Base-by-base conservation (phyloP, 2,329 filamentous ascomycete species). In the Cytospora mali region DNA sequence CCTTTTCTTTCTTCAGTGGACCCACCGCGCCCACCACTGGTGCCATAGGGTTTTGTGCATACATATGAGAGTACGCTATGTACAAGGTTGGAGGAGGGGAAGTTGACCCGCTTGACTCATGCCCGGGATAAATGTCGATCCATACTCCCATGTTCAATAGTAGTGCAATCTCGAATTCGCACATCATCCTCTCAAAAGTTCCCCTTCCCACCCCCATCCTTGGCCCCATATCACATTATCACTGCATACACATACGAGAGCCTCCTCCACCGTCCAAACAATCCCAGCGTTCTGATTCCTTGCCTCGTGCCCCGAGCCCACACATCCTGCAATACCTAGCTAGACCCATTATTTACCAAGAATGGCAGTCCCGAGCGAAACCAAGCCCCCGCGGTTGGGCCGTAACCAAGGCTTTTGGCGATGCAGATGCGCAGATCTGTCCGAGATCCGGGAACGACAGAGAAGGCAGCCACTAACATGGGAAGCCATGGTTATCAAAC, bases 21-120 rank as follows among this genome's bases (percentile, higher is more conserved):
- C 39, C 39, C 39, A 46, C 39, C 21, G 29, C n/a, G n/a, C n/a
- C n/a, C 29, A 31, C 11, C 6, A 21, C 39, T 39, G 42, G 59
- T 56, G 52, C 59, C 59, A 61, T 52, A 46, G 52, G 59, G 53
- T 51, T 46, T 31, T 27, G 33, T n/a, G n/a, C n/a, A n/a, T n/a
- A n/a, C n/a, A n/a, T n/a, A n/a, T n/a, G n/a, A n/a, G n/a, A n/a
- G n/a, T n/a, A n/a, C n/a, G n/a, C n/a, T n/a, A n/a, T n/a, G n/a
- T n/a, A n/a, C n/a, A n/a, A 33, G n/a, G n/a, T 25, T 25, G 49
- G 49, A 23, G 3, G n/a, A 16, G 39, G 39, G 7, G 13, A 23
- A 46, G 16, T 6, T 23, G n/a, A 46, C 10, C 13, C 28, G 29
- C 21, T 18, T 28, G 50, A 54, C 27, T 55, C 58, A 39, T 61